These are phyloP conservation scores for Biscogniauxia marginata DNA, from an alignment of 2,329 filamentous ascomycete genomes.

Conservation along the genomic window DNA sequence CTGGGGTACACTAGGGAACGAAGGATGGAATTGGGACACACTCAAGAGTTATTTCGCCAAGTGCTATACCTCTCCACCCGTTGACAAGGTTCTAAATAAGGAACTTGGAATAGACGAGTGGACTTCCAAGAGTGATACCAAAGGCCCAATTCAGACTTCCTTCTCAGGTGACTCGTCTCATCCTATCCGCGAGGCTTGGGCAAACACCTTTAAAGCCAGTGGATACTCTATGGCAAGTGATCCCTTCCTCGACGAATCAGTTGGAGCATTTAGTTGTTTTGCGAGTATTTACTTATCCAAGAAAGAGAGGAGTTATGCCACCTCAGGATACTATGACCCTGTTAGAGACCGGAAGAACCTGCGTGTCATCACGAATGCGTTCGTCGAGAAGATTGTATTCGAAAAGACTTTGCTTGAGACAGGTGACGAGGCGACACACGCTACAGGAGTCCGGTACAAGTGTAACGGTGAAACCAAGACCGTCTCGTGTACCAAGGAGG, in stretches of 20 bases:
- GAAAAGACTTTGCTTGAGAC: slow-evolving; percentile 5
- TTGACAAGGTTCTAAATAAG: slow-evolving; percentile 3
- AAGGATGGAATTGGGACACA: slow-evolving; percentile 18
- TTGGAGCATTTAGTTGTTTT: slow-evolving; percentile 21
- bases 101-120: slow-evolving; percentile 11
- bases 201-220: slow-evolving; percentile 8
- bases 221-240: slow-evolving; percentile 6
- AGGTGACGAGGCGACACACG: neutral
- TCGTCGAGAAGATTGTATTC: slow-evolving; percentile 17
- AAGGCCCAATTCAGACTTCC: slow-evolving; percentile 14
- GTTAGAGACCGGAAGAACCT: slow-evolving; percentile 16
- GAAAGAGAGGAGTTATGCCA: slow-evolving; percentile 16
- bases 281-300: slow-evolving; percentile 14
- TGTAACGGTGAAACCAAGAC: neutral
- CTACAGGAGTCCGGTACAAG: slow-evolving; percentile 13
- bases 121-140: neutral
- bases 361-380: slow-evolving; percentile 7
- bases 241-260: slow-evolving; percentile 9
- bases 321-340: slow-evolving; percentile 15
- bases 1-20: slow-evolving; percentile 21
- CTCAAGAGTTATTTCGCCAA: slow-evolving; percentile 17
- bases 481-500: slow-evolving; percentile 16
- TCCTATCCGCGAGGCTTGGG: slow-evolving; percentile 16
- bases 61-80: slow-evolving; percentile 12
- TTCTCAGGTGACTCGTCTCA: slow-evolving; percentile 6